phyloP scores from a whole-genome alignment of 169 alveolate genomes.

The Fabrea salina region DNA sequence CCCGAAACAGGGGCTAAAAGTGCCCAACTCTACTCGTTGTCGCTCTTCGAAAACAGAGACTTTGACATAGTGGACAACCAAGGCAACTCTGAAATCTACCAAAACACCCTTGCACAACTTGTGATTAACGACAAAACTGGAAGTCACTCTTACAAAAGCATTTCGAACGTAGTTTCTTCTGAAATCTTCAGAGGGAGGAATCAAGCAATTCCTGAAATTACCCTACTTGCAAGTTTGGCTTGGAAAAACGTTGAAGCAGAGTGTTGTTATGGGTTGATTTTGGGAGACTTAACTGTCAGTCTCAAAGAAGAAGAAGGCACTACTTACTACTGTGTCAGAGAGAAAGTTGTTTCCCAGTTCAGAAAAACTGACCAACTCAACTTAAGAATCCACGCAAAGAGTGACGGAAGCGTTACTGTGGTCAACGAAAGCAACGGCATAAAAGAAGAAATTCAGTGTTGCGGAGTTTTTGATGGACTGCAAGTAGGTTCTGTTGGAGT shows the following conservation, averaged over 20 bases:
- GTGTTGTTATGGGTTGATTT: background rate
- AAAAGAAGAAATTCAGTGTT: background rate
- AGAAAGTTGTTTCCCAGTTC: too few species aligned
- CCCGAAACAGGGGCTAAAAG: background rate
- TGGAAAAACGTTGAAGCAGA: background rate
- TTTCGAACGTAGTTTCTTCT: too few species aligned
- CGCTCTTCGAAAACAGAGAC: background rate
- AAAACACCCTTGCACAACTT: background rate
- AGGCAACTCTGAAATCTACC: constrained; percentile 6
- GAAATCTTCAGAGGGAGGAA: too few species aligned
- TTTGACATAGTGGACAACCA: background rate
- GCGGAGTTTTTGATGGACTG: constrained; percentile 2
- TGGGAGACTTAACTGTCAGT: background rate
- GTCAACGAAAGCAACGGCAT: background rate
- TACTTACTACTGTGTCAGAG: background rate
- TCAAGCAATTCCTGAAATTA: too few species aligned
- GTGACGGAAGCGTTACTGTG: background rate
- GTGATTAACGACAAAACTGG: background rate
- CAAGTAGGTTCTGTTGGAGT: background rate
- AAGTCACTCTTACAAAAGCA: too few species aligned
- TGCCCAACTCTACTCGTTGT: background rate
- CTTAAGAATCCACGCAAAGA: background rate
- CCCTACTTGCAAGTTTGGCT: too few species aligned
- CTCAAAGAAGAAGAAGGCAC: constrained; percentile 1
- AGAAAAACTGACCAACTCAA: too few species aligned